Percentiles rank a stretch among this genome's conserved stretches.
Evolutionary conservation across 192 early-diverging fungal species (phyloP).

Genomic region (Backusella westeae): DNA sequence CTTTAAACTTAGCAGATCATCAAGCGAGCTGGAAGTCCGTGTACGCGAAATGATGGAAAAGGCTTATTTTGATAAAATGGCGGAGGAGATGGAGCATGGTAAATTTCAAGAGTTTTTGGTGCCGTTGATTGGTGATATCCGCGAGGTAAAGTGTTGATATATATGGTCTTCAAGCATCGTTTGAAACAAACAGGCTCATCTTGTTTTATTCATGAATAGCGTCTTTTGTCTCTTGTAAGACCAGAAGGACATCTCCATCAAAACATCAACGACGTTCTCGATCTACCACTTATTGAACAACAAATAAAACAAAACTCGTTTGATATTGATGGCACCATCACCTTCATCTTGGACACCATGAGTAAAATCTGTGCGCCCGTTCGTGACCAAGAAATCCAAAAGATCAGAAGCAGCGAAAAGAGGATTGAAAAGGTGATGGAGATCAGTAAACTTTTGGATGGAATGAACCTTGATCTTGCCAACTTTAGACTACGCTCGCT

Average conservation of each 20-base stretch:
- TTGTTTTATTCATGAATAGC: conserved; percentile 30
- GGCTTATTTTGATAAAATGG: conserved; percentile 71
- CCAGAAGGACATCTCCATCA: conserved; percentile 48
- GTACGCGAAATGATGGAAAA: conserved; percentile 60
- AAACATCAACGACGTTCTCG: conserved; percentile 64
- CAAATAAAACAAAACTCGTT: conserved; percentile 57
- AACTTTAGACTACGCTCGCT: conserved; percentile 71
- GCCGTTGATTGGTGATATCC: conserved; percentile 52
- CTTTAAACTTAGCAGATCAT: conserved; percentile 53
- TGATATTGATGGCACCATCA: conserved; percentile 46
- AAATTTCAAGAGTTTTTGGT: conserved; percentile 48
- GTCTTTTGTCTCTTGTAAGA: conserved; percentile 63
- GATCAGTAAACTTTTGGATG: conserved; percentile 62
- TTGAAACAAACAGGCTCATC: neutral
- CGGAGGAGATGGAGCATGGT: conserved; percentile 54
- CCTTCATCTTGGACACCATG: conserved; percentile 59
- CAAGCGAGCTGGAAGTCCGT: conserved; percentile 47
- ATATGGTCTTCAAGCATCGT: too few species aligned
- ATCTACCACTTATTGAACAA: conserved; percentile 65
- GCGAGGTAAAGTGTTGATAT: conserved; percentile 41
- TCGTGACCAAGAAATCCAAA: conserved; percentile 59
- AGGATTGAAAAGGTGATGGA: conserved; percentile 44
- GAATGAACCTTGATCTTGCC: conserved; percentile 79
- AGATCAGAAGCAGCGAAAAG: conserved; percentile 25
- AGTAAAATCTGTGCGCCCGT: conserved; percentile 73